Percentiles rank a stretch among this genome's conserved stretches.
Conservation (phyloP, 176 grass and related monocot genomes). For the Tillandsia leiboldiana region DNA sequence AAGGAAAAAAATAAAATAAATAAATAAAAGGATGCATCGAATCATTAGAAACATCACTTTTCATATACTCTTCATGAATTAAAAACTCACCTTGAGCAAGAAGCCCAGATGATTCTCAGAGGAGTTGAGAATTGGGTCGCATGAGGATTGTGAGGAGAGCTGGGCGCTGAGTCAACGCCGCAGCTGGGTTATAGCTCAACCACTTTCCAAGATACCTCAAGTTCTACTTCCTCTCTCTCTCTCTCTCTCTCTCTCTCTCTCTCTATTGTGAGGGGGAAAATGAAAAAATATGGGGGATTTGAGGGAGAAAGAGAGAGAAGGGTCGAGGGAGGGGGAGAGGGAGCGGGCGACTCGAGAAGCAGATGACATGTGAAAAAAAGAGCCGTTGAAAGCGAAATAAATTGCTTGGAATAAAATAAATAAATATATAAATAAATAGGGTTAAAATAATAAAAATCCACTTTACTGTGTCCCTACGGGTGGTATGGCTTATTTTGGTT, state of each 20-base stretch:
- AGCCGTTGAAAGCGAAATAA: too few species aligned
- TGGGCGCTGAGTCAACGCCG: constrained; percentile 11
- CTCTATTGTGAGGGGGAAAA: background rate
- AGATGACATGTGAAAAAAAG: too few species aligned
- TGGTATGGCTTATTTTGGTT: too few species aligned
- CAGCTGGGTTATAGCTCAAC: constrained; percentile 7
- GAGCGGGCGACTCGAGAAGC: background rate
- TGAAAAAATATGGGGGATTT: background rate
- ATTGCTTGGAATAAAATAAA: too few species aligned
- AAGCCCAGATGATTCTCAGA: background rate
- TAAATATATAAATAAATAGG: too few species aligned
- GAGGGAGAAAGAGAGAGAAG: background rate
- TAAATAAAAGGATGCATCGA: background rate
- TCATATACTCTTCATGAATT: background rate
- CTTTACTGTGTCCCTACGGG: too few species aligned
- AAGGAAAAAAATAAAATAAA: background rate
- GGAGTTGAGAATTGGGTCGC: background rate
- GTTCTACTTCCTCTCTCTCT: background rate
- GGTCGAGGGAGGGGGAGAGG: background rate
- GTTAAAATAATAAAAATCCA: too few species aligned
- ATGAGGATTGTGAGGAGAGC: too few species aligned
- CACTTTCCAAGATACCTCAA: background rate
- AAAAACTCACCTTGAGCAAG: background rate
- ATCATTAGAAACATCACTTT: background rate
- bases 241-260: background rate